These are phyloP conservation scores for Rhizopogon rudus DNA, from an alignment of 768 basidiomycete species.

Conservation along the genomic window DNA sequence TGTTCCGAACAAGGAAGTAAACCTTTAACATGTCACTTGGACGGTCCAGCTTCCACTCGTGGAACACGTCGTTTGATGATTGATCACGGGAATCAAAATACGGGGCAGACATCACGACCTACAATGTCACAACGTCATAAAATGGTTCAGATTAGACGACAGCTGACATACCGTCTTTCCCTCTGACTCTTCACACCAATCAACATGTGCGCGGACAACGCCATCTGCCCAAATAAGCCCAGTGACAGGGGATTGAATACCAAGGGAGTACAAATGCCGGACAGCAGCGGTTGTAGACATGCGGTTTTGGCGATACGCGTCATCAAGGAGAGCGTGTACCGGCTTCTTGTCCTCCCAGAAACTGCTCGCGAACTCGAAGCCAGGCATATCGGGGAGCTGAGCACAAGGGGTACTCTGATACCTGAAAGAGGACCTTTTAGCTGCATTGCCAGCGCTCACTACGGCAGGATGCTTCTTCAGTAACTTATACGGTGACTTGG, in stretches of 20 bases:
- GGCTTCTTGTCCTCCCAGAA: constrained; percentile 63
- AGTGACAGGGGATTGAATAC: constrained; percentile 42
- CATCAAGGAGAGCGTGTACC: constrained; percentile 40
- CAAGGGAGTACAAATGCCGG: constrained; percentile 46
- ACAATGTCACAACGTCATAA: background rate
- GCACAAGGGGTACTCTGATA: constrained; percentile 47
- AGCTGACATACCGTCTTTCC: constrained; percentile 29
- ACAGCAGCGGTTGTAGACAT: constrained; percentile 47
- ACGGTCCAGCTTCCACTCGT: constrained; percentile 44
- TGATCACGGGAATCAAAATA: constrained; percentile 26
- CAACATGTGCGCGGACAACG: constrained; percentile 48
- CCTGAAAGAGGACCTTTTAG: constrained; percentile 42
- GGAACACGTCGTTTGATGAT: constrained; percentile 26
- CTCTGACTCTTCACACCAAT: constrained; percentile 42
- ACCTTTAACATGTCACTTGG: constrained; percentile 43
- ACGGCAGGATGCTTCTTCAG: constrained; percentile 37
- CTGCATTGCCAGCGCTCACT: constrained; percentile 30
- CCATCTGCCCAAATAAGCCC: constrained; percentile 52
- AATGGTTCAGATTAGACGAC: background rate
- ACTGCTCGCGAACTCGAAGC: constrained; percentile 50
- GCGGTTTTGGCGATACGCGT: constrained; percentile 55
- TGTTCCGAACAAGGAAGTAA: constrained; percentile 47
- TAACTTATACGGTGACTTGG: constrained; percentile 42
- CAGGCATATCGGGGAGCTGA: constrained; percentile 39
- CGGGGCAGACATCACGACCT: constrained; percentile 49